Evolutionary conservation across 495 filamentous ascomycete species (phyloP), one percentile per base, ranked within the genome.

Genomic region (Aspergillus baeticus): DNA sequence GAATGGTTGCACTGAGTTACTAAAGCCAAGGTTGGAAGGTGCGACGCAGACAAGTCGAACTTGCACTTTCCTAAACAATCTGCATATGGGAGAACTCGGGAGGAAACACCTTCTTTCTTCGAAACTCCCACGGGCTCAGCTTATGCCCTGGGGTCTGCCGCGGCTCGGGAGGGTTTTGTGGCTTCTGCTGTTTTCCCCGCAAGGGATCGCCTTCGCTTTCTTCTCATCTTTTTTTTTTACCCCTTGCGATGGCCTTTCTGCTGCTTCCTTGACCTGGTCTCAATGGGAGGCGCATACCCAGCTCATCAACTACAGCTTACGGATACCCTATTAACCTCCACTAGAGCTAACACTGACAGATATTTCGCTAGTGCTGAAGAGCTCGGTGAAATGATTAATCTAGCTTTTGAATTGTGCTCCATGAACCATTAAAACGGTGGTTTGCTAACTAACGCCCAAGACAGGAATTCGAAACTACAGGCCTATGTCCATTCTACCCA

Each of bases 391-490:
- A 34, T 60, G 39, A 60, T 63, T 63, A 59, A 57, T 60, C 51
- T 60, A 58, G 57, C 57, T 63, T 60, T 63, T 63, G 33, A 41
- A 29, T 29, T 23, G 22, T 44, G 35, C 57, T 48, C 38, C 21
- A 47, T 36, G 22, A 39, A 52, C 35, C 35, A 29, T 41, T 37
- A 34, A 31, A 53, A 54, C 29, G n/a, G 39, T 54, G 42, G 50
- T 35, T 54, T 53, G 42, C 47, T 59, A 59, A 59, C 39, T 54
- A 59, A 59, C 57, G 57, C 51, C 57, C 38, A 57, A 59, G 36
- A 41, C 51, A 49, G 20, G 14, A 35, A 37, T 45, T 47, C 29
- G 29, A 44, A 35, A 54, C 36, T 58, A 59, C 36, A 54, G 36
- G 45, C 23, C 46, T 42, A 58, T 35, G 23, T 59, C 34, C 39